phyloP scores from a whole-genome alignment of 78 protist species.

The Dictyostelium discoideum region DNA sequence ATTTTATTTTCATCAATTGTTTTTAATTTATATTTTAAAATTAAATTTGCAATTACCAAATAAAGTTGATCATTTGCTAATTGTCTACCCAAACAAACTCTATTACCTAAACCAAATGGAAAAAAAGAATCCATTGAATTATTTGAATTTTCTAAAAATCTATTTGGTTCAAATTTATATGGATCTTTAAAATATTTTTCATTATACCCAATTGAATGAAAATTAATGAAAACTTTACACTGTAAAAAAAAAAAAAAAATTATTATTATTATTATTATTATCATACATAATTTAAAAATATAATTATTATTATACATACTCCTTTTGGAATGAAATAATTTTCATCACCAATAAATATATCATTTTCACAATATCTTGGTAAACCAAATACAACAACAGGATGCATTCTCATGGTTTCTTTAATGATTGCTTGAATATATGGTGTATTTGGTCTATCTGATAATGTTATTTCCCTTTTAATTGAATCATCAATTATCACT shows the following conservation, averaged over 20 bases:
- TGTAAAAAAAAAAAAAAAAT: neutral
- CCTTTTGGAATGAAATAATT: constrained; percentile 44
- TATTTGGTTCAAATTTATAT: constrained; percentile 6
- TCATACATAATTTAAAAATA: no score
- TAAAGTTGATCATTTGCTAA: constrained; percentile 47
- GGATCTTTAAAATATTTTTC: constrained; percentile 11
- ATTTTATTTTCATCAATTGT: neutral
- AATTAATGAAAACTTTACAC: constrained; percentile 1
- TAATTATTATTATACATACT: neutral
- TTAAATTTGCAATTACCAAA: neutral
- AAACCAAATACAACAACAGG: constrained; percentile 18
- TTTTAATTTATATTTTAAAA: neutral
- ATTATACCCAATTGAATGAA: neutral
- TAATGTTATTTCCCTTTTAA: neutral
- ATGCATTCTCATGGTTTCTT: constrained; percentile 34
- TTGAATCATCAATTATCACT: neutral
- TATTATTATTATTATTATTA: no score
- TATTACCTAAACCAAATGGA: neutral
- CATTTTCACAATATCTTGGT: neutral
- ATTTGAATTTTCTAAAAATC: neutral
- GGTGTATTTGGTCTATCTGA: constrained; percentile 32
- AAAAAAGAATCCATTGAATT: neutral
- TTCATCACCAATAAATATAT: neutral
- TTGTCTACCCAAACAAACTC: constrained; percentile 14
- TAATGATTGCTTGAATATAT: constrained; percentile 8